Evolutionary conservation across 164 flowering plant species (phyloP).

Genomic region (Liriodendron chinense): DNA sequence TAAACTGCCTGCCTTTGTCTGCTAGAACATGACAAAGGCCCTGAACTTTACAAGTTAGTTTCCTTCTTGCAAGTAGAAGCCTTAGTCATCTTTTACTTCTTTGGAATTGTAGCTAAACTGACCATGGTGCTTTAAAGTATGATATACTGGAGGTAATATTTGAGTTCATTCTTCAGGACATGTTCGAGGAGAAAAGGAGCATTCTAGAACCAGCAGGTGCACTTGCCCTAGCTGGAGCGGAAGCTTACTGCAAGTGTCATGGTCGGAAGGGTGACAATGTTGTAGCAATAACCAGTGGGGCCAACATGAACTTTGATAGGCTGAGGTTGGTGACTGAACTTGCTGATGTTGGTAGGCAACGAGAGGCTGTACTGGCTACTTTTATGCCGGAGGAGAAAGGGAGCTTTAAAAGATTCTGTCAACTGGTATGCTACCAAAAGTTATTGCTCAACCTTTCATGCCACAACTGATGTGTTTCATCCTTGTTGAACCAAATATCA

Average conservation of each 20-base stretch:
- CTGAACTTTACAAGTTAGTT: not conserved
- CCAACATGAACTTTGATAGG: conserved; percentile 97
- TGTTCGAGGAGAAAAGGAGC: conserved; percentile 99
- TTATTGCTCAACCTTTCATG: not conserved
- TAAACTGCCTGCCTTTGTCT: too few species aligned
- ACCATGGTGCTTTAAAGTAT: not conserved
- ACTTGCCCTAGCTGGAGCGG: conserved; percentile 96
- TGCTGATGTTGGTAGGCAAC: conserved; percentile 91
- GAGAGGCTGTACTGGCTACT: conserved; percentile 94
- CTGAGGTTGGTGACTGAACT: conserved; percentile 93
- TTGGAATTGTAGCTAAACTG: not conserved
- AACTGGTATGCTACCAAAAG: conserved; percentile 44
- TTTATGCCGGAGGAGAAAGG: conserved; percentile 80
- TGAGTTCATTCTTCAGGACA: conserved; percentile 52
- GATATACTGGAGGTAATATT: not conserved
- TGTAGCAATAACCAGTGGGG: conserved; percentile 91
- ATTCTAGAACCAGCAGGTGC: conserved; percentile 99
- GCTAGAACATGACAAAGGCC: too few species aligned
- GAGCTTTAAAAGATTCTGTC: conserved; percentile 70
- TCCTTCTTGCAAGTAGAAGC: not conserved
- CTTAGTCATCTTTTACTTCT: not conserved
- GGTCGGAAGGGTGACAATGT: conserved; percentile 75
- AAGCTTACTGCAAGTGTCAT: conserved; percentile 96
- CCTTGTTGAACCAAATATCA: not conserved
- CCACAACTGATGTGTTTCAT: not conserved